phyloP scores from a whole-genome alignment of 148 eudicot species.

The Chenopodium quinoa region DNA sequence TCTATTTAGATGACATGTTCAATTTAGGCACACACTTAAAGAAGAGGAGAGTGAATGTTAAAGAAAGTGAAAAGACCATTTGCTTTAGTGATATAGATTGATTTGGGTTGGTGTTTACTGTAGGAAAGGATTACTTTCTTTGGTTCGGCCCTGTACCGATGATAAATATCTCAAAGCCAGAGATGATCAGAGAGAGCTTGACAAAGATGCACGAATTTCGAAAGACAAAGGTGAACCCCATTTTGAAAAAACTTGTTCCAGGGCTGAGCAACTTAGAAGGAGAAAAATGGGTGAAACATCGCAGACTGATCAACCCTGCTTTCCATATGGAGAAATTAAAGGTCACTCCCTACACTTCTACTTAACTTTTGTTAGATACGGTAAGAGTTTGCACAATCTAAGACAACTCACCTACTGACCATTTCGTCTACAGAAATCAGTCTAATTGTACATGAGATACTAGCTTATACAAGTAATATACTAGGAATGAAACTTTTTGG shows the following conservation, averaged over 20 bases:
- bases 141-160: constrained; percentile 22
- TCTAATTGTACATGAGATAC: too few species aligned
- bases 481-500: too few species aligned
- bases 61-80: too few species aligned
- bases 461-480: too few species aligned
- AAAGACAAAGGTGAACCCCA: not conserved
- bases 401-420: not conserved
- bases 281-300: constrained; percentile 25
- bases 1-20: too few species aligned
- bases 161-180: constrained; percentile 20
- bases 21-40: too few species aligned
- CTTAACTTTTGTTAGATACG: too few species aligned
- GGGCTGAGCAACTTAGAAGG: constrained; percentile 18
- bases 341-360: not conserved
- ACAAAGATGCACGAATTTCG: constrained; percentile 19
- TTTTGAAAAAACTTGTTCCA: constrained; percentile 3
- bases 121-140: constrained; percentile 19
- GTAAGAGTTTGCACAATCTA: too few species aligned
- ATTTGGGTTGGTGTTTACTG: not conserved
- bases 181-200: constrained; percentile 18
- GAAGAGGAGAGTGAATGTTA: too few species aligned
- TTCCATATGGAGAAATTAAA: constrained; percentile 8
- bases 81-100: too few species aligned
- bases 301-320: constrained; percentile 23
- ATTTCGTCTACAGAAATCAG: too few species aligned